Evolutionary conservation across 2,329 filamentous ascomycete species (phyloP).

Genomic region (Didymella pinodella): DNA sequence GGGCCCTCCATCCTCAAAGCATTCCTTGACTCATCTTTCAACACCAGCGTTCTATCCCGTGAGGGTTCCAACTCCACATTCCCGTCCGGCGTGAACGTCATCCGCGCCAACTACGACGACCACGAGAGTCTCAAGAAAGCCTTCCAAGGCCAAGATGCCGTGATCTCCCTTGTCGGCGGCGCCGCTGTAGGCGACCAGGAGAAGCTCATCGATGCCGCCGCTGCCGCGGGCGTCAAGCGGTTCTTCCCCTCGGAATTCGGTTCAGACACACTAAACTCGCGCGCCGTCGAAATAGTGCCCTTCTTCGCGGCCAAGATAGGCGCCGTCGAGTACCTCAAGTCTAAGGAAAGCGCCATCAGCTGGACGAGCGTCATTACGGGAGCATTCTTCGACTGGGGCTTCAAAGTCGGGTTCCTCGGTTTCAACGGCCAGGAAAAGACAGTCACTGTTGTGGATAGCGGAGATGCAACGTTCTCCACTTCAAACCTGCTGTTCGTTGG

Average conservation of each 20-base stretch:
- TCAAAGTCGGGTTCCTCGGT: slow-evolving; percentile 60
- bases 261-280: slow-evolving; percentile 51
- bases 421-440: slow-evolving; percentile 60
- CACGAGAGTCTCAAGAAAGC: slow-evolving; percentile 59
- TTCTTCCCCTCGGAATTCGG: slow-evolving; percentile 70
- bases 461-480: slow-evolving; percentile 60
- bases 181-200: slow-evolving; percentile 56
- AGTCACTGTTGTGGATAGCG: slow-evolving; percentile 65
- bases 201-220: slow-evolving; percentile 65
- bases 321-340: slow-evolving; percentile 62
- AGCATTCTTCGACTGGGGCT: slow-evolving; percentile 57
- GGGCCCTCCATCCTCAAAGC: slow-evolving; percentile 53
- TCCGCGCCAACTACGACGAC: slow-evolving; percentile 59
- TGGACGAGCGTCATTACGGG: slow-evolving; percentile 64
- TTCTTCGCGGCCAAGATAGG: slow-evolving; percentile 61
- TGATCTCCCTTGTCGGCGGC: slow-evolving; percentile 60
- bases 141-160: slow-evolving; percentile 65
- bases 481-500: slow-evolving; percentile 63
- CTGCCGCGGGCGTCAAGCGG: slow-evolving; percentile 66
- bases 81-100: slow-evolving; percentile 53
- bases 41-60: slow-evolving; percentile 65
- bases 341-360: slow-evolving; percentile 57
- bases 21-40: slow-evolving; percentile 57
- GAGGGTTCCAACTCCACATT: slow-evolving; percentile 53
- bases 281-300: slow-evolving; percentile 55